Base-by-base conservation (phyloP, 1,284 basidiomycete species). In the Cutaneotrichosporon cavernicola region DNA sequence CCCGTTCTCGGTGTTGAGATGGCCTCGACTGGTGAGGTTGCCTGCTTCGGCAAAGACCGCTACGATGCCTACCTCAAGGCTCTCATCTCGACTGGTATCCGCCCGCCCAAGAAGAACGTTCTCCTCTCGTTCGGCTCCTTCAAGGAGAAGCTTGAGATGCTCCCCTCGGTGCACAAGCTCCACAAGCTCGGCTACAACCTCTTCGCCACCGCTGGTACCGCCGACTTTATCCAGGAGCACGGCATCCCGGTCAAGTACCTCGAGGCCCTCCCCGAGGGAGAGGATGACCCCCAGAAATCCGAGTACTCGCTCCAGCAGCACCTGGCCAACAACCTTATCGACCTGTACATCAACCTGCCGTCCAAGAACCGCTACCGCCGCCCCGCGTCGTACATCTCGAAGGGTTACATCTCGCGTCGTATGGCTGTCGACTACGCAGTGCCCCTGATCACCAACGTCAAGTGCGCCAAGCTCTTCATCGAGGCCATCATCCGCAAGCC, bases 361-460 rank as follows among this genome's bases (percentile, higher is more conserved):
- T 98, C 94, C 53, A 97, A 94, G 84, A 99, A 99, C 82, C 88
- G 95, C 77, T 99, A 94, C 81, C 91, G 97, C 68, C 91, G 97
- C 55, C 96, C 96, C 10, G 95, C 94, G 16, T 96, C 90, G 80
- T 99, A 98, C 80, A 89, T 93, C 62, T 97, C 93, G 78, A 96
- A 97, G 81, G 97, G 96, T 13, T 99, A 99, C 81, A 88, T 89
- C 68, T 96, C 94, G 36, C 91, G 97, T 78, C 90, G 96, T 70
- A 95, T 98, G 91, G 96, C 97, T n/a, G 96, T 99, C 69, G 96
- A 99, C 82, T 97, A 96, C 75, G 95, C 94, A 38, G 89, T 99
- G 46, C 96, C 97, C 0, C 85, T 99, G 61, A 94, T 99, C 79
- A 99, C 96, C 65, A 99, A 99, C 79, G 91, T 99, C 82, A 99